Percentiles rank a stretch among this genome's conserved stretches.
phyloP scores from a whole-genome alignment of 371 early-diverging fungal genomes.

The Rhizomucor miehei region DNA sequence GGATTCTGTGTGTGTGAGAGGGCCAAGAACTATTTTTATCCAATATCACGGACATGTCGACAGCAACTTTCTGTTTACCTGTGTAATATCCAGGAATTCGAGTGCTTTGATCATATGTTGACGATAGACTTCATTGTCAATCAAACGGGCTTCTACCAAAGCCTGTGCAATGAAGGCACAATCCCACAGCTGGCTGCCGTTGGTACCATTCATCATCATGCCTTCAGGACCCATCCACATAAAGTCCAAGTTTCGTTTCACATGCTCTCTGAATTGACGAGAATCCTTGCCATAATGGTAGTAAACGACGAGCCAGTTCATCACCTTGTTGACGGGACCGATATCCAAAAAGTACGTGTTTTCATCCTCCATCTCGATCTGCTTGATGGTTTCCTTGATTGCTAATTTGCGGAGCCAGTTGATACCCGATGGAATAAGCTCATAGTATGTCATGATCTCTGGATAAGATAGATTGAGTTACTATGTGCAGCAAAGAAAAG shows the following conservation, averaged over 20 bases:
- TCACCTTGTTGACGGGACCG: slow-evolving; percentile 92
- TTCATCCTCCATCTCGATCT: slow-evolving; percentile 85
- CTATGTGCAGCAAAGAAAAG: no score
- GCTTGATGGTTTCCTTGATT: slow-evolving; percentile 71
- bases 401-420: slow-evolving; percentile 68
- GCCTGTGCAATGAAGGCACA: slow-evolving; percentile 89
- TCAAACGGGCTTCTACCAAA: slow-evolving; percentile 57
- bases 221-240: slow-evolving; percentile 91
- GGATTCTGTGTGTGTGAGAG: no score
- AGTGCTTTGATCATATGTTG: slow-evolving; percentile 67
- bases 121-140: slow-evolving; percentile 66
- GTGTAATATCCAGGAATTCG: slow-evolving; percentile 83
- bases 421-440: slow-evolving; percentile 47
- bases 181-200: slow-evolving; percentile 98
- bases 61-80: slow-evolving; percentile 37
- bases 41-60: not conserved
- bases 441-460: slow-evolving; percentile 64
- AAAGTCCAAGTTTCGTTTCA: slow-evolving; percentile 74
- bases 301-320: slow-evolving; percentile 85
- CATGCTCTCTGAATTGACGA: slow-evolving; percentile 73
- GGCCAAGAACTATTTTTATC: not conserved
- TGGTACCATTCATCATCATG: slow-evolving; percentile 96
- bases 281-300: slow-evolving; percentile 90
- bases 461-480: not conserved
- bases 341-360: slow-evolving; percentile 88